Evolutionary conservation across 1,284 basidiomycete species (phyloP).

Genomic region (Cutaneotrichosporon sp.): DNA sequence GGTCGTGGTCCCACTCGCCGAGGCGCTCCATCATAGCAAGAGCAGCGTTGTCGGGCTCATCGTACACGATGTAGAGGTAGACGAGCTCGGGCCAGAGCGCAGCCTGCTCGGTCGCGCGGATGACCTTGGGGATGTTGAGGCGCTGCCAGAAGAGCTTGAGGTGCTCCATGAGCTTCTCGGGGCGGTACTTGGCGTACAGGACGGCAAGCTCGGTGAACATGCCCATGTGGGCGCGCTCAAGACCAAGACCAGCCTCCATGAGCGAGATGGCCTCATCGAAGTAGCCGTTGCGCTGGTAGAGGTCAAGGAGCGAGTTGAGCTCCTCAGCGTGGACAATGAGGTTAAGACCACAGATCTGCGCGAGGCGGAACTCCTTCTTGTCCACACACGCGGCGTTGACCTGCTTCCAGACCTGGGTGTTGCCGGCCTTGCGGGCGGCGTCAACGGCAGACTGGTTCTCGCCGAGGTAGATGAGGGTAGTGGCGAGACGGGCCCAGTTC

Average conservation of each 20-base stretch:
- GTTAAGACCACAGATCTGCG: slow-evolving; percentile 97
- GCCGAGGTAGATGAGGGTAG: slow-evolving; percentile 96
- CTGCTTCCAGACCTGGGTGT: slow-evolving; percentile 99
- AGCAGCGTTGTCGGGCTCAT: slow-evolving; percentile 53
- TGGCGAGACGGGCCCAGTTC: slow-evolving; percentile 97
- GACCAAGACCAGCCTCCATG: slow-evolving; percentile 89
- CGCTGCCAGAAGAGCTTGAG: slow-evolving; percentile 96
- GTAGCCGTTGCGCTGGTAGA: slow-evolving; percentile 89
- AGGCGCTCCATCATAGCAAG: slow-evolving; percentile 74
- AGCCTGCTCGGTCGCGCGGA: slow-evolving; percentile 92
- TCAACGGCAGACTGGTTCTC: slow-evolving; percentile 99
- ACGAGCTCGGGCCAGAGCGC: slow-evolving; percentile 99
- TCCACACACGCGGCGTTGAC: slow-evolving; percentile 98
- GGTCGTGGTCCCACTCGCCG: slow-evolving; percentile 97
- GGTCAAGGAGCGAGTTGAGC: slow-evolving; percentile 73
- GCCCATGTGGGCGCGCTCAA: slow-evolving; percentile 89
- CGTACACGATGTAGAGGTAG: slow-evolving; percentile 95
- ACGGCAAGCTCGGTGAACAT: slow-evolving; percentile 80
- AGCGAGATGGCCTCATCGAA: slow-evolving; percentile 92
- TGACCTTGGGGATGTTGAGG: slow-evolving; percentile 80
- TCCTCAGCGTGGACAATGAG: slow-evolving; percentile 82
- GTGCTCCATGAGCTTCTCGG: slow-evolving; percentile 97
- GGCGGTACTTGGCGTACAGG: slow-evolving; percentile 94
- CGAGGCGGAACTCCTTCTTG: slow-evolving; percentile 94
- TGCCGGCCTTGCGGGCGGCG: slow-evolving; percentile 97